These are phyloP conservation scores for Ophiostoma ulmi DNA, from an alignment of 2,329 filamentous ascomycete species.

Conservation along the genomic window DNA sequence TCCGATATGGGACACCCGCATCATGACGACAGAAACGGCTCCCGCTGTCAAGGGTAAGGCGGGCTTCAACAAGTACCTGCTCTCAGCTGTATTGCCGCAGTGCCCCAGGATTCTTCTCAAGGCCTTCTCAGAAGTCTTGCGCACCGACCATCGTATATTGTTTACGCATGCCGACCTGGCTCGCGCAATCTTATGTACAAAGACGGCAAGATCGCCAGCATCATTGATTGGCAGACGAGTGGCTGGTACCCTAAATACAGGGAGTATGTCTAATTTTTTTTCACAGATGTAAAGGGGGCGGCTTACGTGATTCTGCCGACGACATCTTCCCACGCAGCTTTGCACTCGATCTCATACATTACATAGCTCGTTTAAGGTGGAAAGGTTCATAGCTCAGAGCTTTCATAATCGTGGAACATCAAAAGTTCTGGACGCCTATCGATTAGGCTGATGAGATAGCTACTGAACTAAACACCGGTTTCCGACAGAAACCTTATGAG, in stretches of 20 bases:
- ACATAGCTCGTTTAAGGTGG: neutral
- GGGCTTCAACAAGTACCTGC: conserved; percentile 8
- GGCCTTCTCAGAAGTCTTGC: neutral
- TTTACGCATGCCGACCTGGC: conserved; percentile 1
- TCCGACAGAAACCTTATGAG: too few species aligned
- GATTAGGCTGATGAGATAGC: too few species aligned
- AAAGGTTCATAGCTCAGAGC: neutral
- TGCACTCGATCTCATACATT: neutral
- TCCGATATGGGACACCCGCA: neutral
- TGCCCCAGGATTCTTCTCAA: neutral
- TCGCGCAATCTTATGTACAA: neutral
- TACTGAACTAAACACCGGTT: too few species aligned
- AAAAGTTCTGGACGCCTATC: too few species aligned
- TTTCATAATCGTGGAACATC: too few species aligned
- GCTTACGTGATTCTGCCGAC: neutral
- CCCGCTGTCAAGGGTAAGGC: neutral
- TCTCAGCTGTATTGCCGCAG: neutral
- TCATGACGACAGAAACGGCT: neutral
- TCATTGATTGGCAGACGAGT: neutral
- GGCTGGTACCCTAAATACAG: conserved; percentile 1
- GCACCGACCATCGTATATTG: neutral
- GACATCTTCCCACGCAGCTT: neutral
- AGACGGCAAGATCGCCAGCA: neutral
- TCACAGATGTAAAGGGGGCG: neutral
- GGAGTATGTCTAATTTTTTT: neutral